Conservation (phyloP, 768 basidiomycete genomes). For the Trametes maxima region DNA sequence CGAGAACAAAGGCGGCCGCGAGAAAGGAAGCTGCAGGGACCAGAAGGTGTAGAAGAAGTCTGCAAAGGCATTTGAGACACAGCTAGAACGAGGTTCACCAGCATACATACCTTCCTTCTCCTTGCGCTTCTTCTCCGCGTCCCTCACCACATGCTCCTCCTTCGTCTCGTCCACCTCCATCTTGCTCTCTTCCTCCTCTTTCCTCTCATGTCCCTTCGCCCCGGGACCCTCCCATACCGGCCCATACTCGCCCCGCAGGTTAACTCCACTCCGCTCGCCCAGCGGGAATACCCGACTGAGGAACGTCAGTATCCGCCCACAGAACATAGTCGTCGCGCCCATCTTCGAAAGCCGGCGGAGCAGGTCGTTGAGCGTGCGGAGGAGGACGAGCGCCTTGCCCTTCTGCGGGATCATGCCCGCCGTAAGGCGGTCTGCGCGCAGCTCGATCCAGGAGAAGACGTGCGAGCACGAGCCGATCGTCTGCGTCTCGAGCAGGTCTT, state of each 20-base stretch:
- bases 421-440: constrained; percentile 67
- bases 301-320: constrained; percentile 87
- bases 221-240: constrained; percentile 72
- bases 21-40: constrained; percentile 86
- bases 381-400: constrained; percentile 82
- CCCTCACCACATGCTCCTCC: constrained; percentile 23
- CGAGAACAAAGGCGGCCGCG: constrained; percentile 73
- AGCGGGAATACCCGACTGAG: constrained; percentile 84
- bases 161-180: constrained; percentile 51
- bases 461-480: constrained; percentile 85
- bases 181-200: constrained; percentile 31
- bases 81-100: background rate
- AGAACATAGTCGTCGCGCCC: constrained; percentile 82
- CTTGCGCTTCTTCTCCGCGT: constrained; percentile 42
- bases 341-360: constrained; percentile 85
- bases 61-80: constrained; percentile 26
- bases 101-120: constrained; percentile 60
- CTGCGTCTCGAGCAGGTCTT: constrained; percentile 84
- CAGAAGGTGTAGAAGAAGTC: constrained; percentile 90
- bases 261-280: constrained; percentile 89
- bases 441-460: constrained; percentile 88
- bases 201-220: constrained; percentile 36
- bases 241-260: constrained; percentile 86
- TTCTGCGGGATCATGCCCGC: constrained; percentile 82
- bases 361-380: constrained; percentile 86